phyloP scores from a whole-genome alignment of 2,329 filamentous ascomycete species.

The Colletotrichum cuscutae region DNA sequence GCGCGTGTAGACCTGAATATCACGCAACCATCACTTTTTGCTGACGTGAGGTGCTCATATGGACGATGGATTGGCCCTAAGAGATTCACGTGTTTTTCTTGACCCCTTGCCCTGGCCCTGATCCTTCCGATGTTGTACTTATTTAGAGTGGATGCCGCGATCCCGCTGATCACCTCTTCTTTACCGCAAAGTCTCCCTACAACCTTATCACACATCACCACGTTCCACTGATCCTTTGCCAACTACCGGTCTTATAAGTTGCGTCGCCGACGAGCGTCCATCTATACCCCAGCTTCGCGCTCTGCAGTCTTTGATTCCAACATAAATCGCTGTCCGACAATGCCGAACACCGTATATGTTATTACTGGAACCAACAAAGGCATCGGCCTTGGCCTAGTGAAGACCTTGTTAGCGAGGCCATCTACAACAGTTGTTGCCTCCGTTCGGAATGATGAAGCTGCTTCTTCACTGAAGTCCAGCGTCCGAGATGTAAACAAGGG shows the following conservation, averaged over 20 bases:
- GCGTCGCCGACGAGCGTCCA: neutral
- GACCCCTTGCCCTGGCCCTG: neutral
- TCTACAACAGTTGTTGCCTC: constrained; percentile 60
- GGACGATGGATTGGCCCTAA: constrained; percentile 5
- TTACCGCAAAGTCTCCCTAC: neutral
- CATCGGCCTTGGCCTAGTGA: constrained; percentile 50
- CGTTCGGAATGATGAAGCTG: constrained; percentile 43
- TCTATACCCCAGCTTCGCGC: neutral
- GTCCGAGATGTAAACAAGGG: constrained; percentile 41
- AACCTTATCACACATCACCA: neutral
- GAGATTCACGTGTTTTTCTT: neutral
- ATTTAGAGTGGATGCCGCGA: neutral
- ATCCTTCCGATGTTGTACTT: constrained; percentile 4
- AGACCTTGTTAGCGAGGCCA: constrained; percentile 55
- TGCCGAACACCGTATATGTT: constrained; percentile 45
- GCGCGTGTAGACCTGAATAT: no score
- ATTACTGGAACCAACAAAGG: constrained; percentile 54
- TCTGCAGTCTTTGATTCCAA: neutral
- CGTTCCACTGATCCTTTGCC: neutral
- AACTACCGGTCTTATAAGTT: neutral
- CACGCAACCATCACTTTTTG: no score
- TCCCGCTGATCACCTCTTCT: neutral
- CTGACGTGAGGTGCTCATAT: no score
- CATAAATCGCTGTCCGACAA: neutral
- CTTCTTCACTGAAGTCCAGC: constrained; percentile 29